Evolutionary conservation across 164 flowering plant species (phyloP), one percentile per base, ranked within the genome.

Genomic region (Saururus chinensis): DNA sequence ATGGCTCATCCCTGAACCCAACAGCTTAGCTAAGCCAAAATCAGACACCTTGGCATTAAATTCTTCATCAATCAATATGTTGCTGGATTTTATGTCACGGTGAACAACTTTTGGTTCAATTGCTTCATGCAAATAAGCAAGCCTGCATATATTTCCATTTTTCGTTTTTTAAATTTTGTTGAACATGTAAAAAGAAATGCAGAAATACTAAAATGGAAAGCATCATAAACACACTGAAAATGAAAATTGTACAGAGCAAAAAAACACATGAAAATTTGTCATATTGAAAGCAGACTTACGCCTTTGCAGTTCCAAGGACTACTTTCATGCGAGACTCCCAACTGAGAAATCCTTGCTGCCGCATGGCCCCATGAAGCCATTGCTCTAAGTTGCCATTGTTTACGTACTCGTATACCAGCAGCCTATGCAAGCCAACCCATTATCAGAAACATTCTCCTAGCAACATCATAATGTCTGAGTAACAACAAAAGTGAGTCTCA

Each of bases 61-160:
- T 19, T 71, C 77, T 30, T 61, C 64, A 64, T 74, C 76, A 62
- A 76, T 73, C 71, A 76, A 68, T 56, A 76, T 76, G 66, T 79
- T 80, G 67, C 81, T 75, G 16, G 83, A 71, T 64, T 80, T 80
- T 62, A 80, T 80, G 68, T 80, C 83, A 35, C 83, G 75, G 60
- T 80, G 83, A 60, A 80, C 71, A 22, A 80, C 81, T 69, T 77
- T 80, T 51, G 78, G 82, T 70, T 79, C 84, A 60, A 81, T 75
- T 49, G 82, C 76, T 53, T 79, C 84, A 26, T 81, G 84, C 71
- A 81, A 57, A 70, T 81, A 81, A 25, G 84, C 76, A 62, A 81
- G 77, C 67, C 84, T 81, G 79, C 66, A 71, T 19, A 22, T 23
- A 55, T 6, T 40, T 40, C 42, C 42, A 40, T 40, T n/a, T 30